A percentile compares a stretch with the other conserved stretches of the same genome.
Evolutionary conservation across 2,329 filamentous ascomycete genomes (phyloP).

Genomic region (Ophiocordyceps camponoti-saundersi): DNA sequence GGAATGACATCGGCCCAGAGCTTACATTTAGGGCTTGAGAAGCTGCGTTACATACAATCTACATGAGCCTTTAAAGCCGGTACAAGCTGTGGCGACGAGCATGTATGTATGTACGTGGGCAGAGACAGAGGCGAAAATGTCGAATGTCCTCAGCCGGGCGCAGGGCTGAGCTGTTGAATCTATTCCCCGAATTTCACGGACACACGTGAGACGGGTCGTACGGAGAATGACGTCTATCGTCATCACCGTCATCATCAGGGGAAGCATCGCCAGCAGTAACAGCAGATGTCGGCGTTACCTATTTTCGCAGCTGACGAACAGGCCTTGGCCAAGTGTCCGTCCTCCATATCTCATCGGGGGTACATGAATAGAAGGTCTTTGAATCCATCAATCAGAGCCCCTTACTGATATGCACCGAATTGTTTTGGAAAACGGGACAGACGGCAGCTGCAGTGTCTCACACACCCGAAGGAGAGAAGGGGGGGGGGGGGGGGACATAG

Average conservation of each 20-base stretch:
- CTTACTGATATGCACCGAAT: background rate
- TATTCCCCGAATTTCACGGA: background rate
- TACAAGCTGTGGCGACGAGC: too few species aligned
- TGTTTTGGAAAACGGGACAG: background rate
- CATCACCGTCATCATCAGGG: too few species aligned
- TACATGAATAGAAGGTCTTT: background rate
- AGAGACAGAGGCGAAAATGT: background rate
- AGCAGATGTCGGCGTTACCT: background rate
- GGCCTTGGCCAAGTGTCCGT: background rate
- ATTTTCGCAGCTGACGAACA: background rate
- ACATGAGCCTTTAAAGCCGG: too few species aligned
- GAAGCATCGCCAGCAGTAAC: background rate
- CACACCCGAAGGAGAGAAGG: background rate
- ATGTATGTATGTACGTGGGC: too few species aligned
- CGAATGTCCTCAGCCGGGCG: background rate
- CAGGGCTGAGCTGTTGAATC: background rate
- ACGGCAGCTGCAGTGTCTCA: background rate
- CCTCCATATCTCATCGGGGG: background rate
- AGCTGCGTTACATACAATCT: too few species aligned
- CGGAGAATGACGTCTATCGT: too few species aligned
- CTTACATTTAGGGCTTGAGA: too few species aligned
- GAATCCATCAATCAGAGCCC: background rate
- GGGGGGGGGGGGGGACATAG: too few species aligned
- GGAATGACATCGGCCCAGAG: too few species aligned
- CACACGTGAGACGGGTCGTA: background rate